phyloP scores from a whole-genome alignment of 1,139 yeast genomes.

The Suhomyces terraborum region DNA sequence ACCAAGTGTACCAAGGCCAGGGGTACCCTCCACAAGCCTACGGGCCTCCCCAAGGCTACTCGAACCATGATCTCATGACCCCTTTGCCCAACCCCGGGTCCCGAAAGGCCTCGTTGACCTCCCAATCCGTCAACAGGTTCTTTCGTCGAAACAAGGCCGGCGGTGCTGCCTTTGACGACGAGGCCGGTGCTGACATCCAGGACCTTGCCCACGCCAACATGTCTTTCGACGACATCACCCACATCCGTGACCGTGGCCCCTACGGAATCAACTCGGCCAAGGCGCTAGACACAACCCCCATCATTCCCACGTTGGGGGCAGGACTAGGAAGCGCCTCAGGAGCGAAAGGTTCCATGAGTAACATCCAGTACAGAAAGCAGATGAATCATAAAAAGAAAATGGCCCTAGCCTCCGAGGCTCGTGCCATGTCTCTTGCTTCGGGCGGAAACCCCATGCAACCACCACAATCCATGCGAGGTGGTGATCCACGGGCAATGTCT shows the following conservation, averaged over 20 bases:
- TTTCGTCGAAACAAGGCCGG: constrained; percentile 45
- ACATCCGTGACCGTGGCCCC: constrained; percentile 63
- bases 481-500: constrained; percentile 60
- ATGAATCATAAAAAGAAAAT: constrained; percentile 68
- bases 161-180: constrained; percentile 50
- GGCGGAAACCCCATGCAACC: constrained; percentile 38
- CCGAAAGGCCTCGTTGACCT: constrained; percentile 47
- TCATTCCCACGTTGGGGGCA: constrained; percentile 62
- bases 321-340: constrained; percentile 17
- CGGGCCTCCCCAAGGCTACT: constrained; percentile 8
- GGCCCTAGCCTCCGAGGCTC: constrained; percentile 50
- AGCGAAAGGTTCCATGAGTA: constrained; percentile 35
- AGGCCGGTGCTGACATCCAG: constrained; percentile 50
- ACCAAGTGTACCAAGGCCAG: not conserved
- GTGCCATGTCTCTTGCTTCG: constrained; percentile 46
- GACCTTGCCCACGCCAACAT: constrained; percentile 45
- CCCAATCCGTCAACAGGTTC: constrained; percentile 44
- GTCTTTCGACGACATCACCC: constrained; percentile 64
- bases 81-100: constrained; percentile 24
- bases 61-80: constrained; percentile 27
- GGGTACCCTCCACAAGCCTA: not conserved
- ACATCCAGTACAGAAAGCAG: constrained; percentile 66
- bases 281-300: constrained; percentile 62
- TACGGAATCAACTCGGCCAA: constrained; percentile 50
- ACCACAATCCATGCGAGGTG: constrained; percentile 19